Evolutionary conservation across 2,329 filamentous ascomycete genomes (phyloP).

Genomic region (Botryotinia convoluta): DNA sequence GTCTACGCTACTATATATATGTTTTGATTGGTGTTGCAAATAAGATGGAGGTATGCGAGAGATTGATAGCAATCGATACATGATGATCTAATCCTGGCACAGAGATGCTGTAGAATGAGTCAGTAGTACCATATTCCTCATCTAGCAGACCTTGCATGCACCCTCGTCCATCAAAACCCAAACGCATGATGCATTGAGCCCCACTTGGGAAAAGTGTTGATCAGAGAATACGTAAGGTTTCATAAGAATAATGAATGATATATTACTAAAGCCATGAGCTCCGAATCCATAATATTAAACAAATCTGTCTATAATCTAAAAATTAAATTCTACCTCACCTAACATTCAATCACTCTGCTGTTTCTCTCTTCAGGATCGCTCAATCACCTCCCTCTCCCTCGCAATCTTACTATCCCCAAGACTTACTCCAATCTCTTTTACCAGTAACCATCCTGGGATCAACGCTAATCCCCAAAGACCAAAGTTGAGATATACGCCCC

Average conservation of each 20-base stretch:
- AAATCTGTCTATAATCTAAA: neutral
- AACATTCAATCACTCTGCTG: too few relatives aligned
- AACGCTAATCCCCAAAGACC: slow-evolving; percentile 63
- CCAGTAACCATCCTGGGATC: slow-evolving; percentile 63
- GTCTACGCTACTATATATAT: too few relatives aligned
- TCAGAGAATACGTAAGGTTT: neutral
- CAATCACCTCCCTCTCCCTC: slow-evolving; percentile 23
- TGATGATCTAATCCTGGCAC: too few relatives aligned
- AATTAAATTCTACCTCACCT: neutral
- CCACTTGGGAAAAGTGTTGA: neutral
- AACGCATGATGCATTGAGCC: neutral
- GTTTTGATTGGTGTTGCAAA: too few relatives aligned
- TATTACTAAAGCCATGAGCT: neutral
- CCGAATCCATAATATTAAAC: neutral
- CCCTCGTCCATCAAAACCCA: neutral
- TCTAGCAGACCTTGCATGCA: neutral
- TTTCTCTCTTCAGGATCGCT: neutral
- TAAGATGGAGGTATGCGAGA: too few relatives aligned
- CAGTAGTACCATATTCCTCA: too few relatives aligned
- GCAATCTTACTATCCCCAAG: slow-evolving; percentile 32
- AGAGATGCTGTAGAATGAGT: too few relatives aligned
- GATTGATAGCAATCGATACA: too few relatives aligned
- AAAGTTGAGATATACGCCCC: slow-evolving; percentile 69
- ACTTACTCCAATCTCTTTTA: slow-evolving; percentile 40
- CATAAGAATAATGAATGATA: neutral